These are phyloP conservation scores for Hanseniaspora lachancei DNA, from an alignment of 805 yeast genomes.

Conservation along the genomic window DNA sequence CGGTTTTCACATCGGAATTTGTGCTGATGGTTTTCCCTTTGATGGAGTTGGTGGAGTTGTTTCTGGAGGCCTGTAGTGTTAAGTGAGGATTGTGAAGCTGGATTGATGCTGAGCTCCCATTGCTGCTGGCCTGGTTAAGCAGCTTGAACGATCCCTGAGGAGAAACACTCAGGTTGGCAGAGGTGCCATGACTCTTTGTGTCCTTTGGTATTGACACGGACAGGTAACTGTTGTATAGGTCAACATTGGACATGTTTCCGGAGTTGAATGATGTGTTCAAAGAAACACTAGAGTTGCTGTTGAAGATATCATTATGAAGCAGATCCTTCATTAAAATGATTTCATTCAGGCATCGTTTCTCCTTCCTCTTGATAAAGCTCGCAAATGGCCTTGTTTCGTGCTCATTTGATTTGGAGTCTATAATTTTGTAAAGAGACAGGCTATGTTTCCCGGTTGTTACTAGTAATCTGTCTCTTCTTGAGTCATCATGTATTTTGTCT, in stretches of 20 bases:
- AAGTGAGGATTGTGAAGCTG: constrained; percentile 2
- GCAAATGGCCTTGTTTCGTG: background rate
- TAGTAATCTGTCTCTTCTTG: constrained; percentile 1
- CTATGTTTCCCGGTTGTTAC: constrained; percentile 5
- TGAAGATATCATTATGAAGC: background rate
- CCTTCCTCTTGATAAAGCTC: background rate
- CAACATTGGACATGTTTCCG: background rate
- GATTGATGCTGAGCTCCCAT: background rate
- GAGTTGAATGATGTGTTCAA: background rate
- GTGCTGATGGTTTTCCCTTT: constrained; percentile 23
- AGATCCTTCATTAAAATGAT: constrained; percentile 9
- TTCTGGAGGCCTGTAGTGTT: constrained; percentile 14
- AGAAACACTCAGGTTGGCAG: background rate
- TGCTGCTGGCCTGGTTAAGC: constrained; percentile 15
- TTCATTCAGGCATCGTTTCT: background rate
- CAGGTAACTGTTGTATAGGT: background rate
- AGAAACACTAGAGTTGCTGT: background rate
- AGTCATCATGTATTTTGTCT: constrained; percentile 8
- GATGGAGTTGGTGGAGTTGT: constrained; percentile 14
- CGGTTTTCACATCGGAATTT: constrained; percentile 28
- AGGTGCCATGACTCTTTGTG: background rate
- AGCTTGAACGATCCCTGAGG: constrained; percentile 7
- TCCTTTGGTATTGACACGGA: background rate
- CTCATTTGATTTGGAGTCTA: background rate
- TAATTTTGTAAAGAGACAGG: constrained; percentile 1